Conservation (phyloP, 495 filamentous ascomycete species). For the Podospora conica region DNA sequence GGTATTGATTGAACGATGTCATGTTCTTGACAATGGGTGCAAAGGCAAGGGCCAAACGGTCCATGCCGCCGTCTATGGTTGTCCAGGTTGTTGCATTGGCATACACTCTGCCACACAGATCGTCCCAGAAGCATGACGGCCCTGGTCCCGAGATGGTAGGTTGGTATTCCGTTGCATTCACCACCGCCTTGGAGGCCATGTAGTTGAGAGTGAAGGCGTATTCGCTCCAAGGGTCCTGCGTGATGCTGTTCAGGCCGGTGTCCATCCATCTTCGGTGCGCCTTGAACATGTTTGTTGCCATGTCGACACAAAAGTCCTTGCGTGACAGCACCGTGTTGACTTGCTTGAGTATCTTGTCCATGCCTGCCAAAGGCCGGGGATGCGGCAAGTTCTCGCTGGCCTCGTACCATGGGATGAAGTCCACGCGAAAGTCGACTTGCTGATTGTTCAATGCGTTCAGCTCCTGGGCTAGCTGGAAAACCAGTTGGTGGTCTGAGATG, state of each 20-base stretch:
- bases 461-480: conserved; percentile 53
- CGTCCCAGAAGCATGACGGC: conserved; percentile 3
- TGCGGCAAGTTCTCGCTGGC: conserved; percentile 34
- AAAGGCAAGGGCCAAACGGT: conserved; percentile 53
- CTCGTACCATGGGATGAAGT: conserved; percentile 60
- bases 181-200: not conserved
- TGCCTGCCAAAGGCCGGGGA: not conserved
- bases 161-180: not conserved
- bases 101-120: conserved; percentile 46
- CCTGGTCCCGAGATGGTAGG: not conserved
- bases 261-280: conserved; percentile 48
- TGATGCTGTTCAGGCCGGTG: not conserved
- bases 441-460: conserved; percentile 51
- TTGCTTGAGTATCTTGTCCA: conserved; percentile 28
- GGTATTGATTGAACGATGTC: conserved; percentile 44
- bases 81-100: conserved; percentile 52
- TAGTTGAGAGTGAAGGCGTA: conserved; percentile 1
- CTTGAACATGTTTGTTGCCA: conserved; percentile 53
- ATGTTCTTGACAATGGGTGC: conserved; percentile 48
- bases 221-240: conserved; percentile 4
- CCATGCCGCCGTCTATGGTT: conserved; percentile 56
- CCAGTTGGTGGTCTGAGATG: conserved; percentile 51
- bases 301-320: conserved; percentile 32
- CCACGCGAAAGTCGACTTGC: conserved; percentile 43
- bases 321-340: conserved; percentile 24